Conservation (phyloP, 768 basidiomycete genomes). For the Phaeotremella fagi region DNA sequence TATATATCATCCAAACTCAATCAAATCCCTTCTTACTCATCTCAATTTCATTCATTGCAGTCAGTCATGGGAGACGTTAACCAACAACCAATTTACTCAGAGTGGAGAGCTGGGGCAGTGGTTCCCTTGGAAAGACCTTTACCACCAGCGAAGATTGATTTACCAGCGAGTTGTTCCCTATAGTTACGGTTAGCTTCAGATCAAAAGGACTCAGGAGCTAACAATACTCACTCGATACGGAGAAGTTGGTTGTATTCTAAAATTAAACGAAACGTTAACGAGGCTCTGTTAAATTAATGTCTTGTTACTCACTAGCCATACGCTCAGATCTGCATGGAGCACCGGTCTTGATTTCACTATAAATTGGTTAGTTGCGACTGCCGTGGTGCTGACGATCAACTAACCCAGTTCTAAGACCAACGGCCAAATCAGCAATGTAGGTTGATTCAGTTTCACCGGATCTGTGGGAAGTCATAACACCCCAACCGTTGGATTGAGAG, state of each 20-base stretch:
- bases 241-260: conserved; percentile 47
- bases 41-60: background rate
- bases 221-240: conserved; percentile 38
- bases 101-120: conserved; percentile 57
- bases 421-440: conserved; percentile 88
- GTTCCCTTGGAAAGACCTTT: conserved; percentile 74
- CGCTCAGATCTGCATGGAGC: conserved; percentile 94
- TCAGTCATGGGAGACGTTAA: too few relatives aligned
- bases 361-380: conserved; percentile 49
- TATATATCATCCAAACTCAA: background rate
- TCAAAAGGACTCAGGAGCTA: background rate
- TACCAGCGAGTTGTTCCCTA: conserved; percentile 73
- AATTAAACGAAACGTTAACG: too few relatives aligned
- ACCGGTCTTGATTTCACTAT: conserved; percentile 97
- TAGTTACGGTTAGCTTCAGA: conserved; percentile 6
- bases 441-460: conserved; percentile 98
- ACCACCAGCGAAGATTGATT: conserved; percentile 67
- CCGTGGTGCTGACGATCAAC: conserved; percentile 2
- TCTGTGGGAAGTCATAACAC: conserved; percentile 99
- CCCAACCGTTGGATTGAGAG: conserved; percentile 92
- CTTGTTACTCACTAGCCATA: conserved; percentile 53
- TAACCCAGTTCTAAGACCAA: conserved; percentile 61
- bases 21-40: background rate
- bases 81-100: background rate
- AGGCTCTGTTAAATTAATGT: too few relatives aligned